Percentiles rank a stretch among this genome's conserved stretches.
Conservation (phyloP, 208 protist genomes). For the Trypanosoma melophagium region DNA sequence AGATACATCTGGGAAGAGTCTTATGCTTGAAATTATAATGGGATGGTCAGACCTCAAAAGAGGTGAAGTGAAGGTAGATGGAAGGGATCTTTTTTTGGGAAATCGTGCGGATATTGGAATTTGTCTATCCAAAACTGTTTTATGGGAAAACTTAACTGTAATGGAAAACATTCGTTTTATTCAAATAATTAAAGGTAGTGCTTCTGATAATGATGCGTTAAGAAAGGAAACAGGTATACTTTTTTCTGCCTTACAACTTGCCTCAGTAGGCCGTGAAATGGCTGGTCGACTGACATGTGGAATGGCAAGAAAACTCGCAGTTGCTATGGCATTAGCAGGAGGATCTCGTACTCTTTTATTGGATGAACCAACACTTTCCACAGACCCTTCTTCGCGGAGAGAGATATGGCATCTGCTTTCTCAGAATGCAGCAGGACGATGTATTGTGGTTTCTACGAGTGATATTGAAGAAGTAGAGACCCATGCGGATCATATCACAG, state of each 20-base stretch:
- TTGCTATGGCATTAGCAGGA: constrained; percentile 45
- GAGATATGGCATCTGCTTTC: constrained; percentile 69
- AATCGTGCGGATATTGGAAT: constrained; percentile 51
- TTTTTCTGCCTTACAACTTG: constrained; percentile 27
- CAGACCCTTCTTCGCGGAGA: constrained; percentile 47
- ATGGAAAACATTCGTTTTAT: constrained; percentile 78
- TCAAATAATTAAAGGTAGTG: constrained; percentile 51
- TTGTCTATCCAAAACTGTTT: constrained; percentile 78
- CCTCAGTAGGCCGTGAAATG: constrained; percentile 9
- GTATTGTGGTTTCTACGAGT: constrained; percentile 65
- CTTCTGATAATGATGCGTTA: constrained; percentile 8
- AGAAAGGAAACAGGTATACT: constrained; percentile 12
- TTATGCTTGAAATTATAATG: constrained; percentile 23
- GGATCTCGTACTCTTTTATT: constrained; percentile 33
- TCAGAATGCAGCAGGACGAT: constrained; percentile 22
- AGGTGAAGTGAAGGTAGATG: constrained; percentile 15
- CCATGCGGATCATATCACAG: constrained; percentile 55
- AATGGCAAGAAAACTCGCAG: constrained; percentile 33
- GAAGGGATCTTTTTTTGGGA: constrained; percentile 1
- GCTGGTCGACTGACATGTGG: constrained; percentile 25
- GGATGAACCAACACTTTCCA: constrained; percentile 38
- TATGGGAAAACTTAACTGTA: constrained; percentile 74
- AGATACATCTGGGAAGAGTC: constrained; percentile 11
- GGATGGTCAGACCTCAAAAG: background rate
- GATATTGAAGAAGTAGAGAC: constrained; percentile 64